Evolutionary conservation across 495 filamentous ascomycete genomes (phyloP).

Genomic region (Podospora pseudopauciseta): DNA sequence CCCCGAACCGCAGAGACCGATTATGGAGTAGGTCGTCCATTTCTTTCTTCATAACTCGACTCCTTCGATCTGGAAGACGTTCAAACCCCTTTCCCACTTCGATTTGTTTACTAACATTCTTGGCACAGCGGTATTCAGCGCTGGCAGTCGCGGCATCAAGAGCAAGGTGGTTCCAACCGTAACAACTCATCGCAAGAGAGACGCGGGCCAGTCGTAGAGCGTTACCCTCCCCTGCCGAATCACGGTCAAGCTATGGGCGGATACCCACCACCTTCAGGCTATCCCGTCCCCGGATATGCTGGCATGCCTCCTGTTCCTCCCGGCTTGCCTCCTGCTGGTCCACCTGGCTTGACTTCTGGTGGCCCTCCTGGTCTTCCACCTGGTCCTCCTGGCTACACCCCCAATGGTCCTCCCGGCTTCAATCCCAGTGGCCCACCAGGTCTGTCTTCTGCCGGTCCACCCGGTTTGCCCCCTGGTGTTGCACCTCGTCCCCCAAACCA

Average conservation of each 20-base stretch:
- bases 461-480: neutral
- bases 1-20: slow-evolving; percentile 45
- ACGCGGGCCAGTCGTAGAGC: slow-evolving; percentile 43
- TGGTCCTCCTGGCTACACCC: neutral
- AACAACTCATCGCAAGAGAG: slow-evolving; percentile 28
- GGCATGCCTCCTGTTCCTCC: slow-evolving; percentile 27
- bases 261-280: neutral
- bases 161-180: slow-evolving; percentile 32
- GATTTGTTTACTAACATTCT: neutral
- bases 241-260: neutral
- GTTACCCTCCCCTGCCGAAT: slow-evolving; percentile 27
- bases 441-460: neutral
- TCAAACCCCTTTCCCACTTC: neutral
- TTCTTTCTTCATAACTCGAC: neutral
- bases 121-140: neutral
- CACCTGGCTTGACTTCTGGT: neutral
- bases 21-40: slow-evolving; percentile 56
- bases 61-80: too few relatives aligned
- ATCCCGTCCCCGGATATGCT: neutral
- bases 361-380: neutral
- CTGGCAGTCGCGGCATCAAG: slow-evolving; percentile 39
- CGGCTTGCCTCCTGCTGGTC: slow-evolving; percentile 21
- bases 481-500: slow-evolving; percentile 30
- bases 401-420: slow-evolving; percentile 25
- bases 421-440: slow-evolving; percentile 11